Percentiles rank a stretch among this genome's conserved stretches.
phyloP scores from a whole-genome alignment of 129 eudicot genomes.

The Flaveria brownii region DNA sequence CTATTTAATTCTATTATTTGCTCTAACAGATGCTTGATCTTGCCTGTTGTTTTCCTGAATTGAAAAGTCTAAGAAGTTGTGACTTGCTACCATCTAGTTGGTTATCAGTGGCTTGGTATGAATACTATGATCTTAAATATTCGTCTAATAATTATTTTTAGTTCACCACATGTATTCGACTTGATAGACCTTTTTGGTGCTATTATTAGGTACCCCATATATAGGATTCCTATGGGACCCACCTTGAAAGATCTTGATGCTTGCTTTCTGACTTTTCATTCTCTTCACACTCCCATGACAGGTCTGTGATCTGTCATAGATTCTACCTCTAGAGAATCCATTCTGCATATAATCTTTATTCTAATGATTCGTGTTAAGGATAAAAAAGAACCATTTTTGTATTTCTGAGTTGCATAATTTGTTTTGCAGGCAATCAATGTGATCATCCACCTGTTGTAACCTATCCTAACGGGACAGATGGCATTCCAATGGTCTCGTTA shows the following conservation, averaged over 20 bases:
- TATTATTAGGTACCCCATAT: slow-evolving; percentile 80
- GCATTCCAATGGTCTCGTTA: slow-evolving; percentile 58
- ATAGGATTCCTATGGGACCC: slow-evolving; percentile 85
- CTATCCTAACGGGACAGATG: slow-evolving; percentile 55
- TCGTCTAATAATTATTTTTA: background rate
- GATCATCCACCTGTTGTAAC: slow-evolving; percentile 47
- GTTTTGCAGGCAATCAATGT: slow-evolving; percentile 49
- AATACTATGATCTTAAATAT: slow-evolving; percentile 2
- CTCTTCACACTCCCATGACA: slow-evolving; percentile 64
- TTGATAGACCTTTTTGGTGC: background rate
- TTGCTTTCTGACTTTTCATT: slow-evolving; percentile 86
- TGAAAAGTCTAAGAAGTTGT: slow-evolving; percentile 66
- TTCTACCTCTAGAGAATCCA: background rate
- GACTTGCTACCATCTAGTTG: slow-evolving; percentile 74
- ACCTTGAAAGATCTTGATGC: slow-evolving; percentile 89
- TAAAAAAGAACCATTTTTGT: background rate
- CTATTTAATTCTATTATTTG: background rate
- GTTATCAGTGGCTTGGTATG: slow-evolving; percentile 88
- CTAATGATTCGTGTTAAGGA: background rate
- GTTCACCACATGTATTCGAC: background rate
- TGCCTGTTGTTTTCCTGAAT: slow-evolving; percentile 59
- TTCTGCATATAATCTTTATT: background rate
- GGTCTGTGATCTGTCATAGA: slow-evolving; percentile 54
- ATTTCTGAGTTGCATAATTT: background rate
- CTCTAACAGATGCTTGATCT: slow-evolving; percentile 65